Conservation (phyloP, 495 filamentous ascomycete genomes). For the Pyrenula aspistea region DNA sequence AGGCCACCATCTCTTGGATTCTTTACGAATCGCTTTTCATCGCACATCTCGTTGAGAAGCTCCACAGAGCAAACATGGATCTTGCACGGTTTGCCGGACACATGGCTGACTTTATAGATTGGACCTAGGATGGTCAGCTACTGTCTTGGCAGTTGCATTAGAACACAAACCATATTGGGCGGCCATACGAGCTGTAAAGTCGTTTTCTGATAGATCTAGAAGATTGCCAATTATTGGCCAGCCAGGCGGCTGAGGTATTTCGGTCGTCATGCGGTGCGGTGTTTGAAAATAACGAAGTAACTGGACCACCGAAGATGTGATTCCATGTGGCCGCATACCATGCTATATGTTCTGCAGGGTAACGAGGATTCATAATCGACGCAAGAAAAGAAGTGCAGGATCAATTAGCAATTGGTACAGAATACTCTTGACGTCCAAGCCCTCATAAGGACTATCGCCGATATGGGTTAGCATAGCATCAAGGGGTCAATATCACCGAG, state of each 20-base stretch:
- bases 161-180: background rate
- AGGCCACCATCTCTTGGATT: slow-evolving; percentile 27
- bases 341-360: background rate
- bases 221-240: background rate
- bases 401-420: background rate
- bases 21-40: slow-evolving; percentile 58
- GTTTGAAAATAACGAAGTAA: background rate
- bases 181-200: background rate
- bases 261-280: background rate
- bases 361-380: background rate
- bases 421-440: background rate
- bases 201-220: background rate
- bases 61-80: slow-evolving; percentile 15
- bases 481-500: background rate
- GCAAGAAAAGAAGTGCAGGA: background rate
- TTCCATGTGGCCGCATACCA: background rate
- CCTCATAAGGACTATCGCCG: background rate
- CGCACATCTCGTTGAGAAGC: slow-evolving; percentile 51
- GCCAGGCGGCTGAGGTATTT: background rate
- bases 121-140: slow-evolving; percentile 9
- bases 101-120: slow-evolving; percentile 29
- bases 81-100: background rate
- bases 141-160: background rate
- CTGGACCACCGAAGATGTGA: too few species aligned
- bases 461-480: background rate